Evolutionary conservation across 306 rosid genomes (phyloP), one percentile per base, ranked within the genome.

Genomic region (Prosopis cineraria): DNA sequence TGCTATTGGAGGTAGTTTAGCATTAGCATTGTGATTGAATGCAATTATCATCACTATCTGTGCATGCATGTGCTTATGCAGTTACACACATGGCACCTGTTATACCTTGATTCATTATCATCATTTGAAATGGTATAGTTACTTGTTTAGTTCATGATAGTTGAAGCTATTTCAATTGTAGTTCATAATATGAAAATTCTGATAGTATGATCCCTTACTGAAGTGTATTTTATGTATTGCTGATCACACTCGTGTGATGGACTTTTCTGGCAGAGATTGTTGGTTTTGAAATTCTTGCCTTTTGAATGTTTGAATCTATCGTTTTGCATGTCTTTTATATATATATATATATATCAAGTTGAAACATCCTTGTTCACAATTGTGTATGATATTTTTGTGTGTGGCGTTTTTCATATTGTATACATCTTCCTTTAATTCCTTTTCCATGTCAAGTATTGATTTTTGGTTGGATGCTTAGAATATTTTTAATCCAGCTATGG

Each of bases 1-100:
- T 82, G 69, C 98, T 19, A 91, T 96, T 52, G 99, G 98, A 85
- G 99, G 99, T 91, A 88, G 82, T 64, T 41, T 62, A 44, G 30
- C 34, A 39, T 66, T 78, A 11, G 70, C 41, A 55, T 20, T 33
- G 48, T 63, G 19, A 19, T 12, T 44, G 34, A 17, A 33, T 77
- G 52, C 45, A 72, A 55, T 70, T 3, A 9, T 69, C n/a, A 10
- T 53, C 6, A n/a, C 41, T n/a, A 39, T 70, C 17, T 78, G 53
- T 71, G 53, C 34, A 39, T 50, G 45, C 39, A 43, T 31, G 30
- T 58, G 24, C 19, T 7, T 16, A 40, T 58, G 68, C 55, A 73
- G 24, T 13, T 58, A 14, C 9, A 1, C 34, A 10, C 8, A 12
- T 27, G 65, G 65, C 29, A 7, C 65, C 45, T 34, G 30, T 65